Percentiles rank a stretch among this genome's conserved stretches.
These are phyloP conservation scores for Phlebiopsis gigantea DNA, from an alignment of 768 basidiomycete genomes.

Conservation along the genomic window DNA sequence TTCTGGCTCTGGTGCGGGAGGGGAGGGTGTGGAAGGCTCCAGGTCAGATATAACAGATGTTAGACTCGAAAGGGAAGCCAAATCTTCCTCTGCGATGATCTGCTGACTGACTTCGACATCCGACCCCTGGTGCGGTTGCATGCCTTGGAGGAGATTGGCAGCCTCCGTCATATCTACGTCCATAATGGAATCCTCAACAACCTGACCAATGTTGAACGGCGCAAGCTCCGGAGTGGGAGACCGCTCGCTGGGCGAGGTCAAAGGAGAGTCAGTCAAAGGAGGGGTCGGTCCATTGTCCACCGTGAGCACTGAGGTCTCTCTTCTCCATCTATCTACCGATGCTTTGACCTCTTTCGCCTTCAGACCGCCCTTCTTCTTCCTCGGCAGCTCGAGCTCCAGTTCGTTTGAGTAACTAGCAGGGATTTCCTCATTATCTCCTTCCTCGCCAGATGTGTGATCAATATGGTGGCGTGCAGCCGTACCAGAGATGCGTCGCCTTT, in stretches of 20 bases:
- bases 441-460: slow-evolving; percentile 11
- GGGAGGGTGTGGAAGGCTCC: not conserved
- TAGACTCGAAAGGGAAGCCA: not conserved
- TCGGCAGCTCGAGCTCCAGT: slow-evolving; percentile 42
- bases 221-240: not conserved
- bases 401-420: slow-evolving; percentile 70
- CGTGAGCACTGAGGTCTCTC: slow-evolving; percentile 1
- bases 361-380: slow-evolving; percentile 6
- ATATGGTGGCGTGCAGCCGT: slow-evolving; percentile 17
- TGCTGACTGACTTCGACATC: slow-evolving; percentile 15
- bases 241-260: not conserved
- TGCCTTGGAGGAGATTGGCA: not conserved
- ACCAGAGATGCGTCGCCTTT: slow-evolving; percentile 35
- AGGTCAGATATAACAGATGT: not conserved
- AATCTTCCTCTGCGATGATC: not conserved
- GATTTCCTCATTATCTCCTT: slow-evolving; percentile 28
- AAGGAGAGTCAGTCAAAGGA: not conserved
- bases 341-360: slow-evolving; percentile 26
- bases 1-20: not conserved
- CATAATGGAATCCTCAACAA: not conserved
- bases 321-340: slow-evolving; percentile 39
- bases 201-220: too few relatives aligned
- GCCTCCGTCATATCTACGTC: slow-evolving; percentile 18
- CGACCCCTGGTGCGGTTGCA: not conserved
- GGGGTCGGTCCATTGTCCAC: not conserved